These are phyloP conservation scores for Aspergillus taichungensis DNA, from an alignment of 495 filamentous ascomycete genomes.

Conservation along the genomic window DNA sequence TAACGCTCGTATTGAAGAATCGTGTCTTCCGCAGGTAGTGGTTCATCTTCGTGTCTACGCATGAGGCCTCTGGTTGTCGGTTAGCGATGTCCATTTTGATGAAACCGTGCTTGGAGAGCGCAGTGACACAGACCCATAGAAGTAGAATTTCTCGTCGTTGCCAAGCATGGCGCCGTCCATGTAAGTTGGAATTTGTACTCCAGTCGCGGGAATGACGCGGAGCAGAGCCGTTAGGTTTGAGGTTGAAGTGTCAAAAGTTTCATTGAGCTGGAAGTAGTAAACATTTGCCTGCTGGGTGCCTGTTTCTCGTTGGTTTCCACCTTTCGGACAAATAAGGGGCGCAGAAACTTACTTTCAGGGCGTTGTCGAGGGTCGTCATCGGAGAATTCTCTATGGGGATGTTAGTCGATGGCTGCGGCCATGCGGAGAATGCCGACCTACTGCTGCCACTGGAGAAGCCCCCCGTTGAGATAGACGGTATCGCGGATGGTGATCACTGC, in stretches of 20 bases:
- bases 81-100: no score
- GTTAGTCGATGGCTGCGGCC: no score
- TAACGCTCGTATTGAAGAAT: conserved; percentile 44
- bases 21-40: conserved; percentile 23
- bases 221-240: conserved; percentile 47
- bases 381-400: no score
- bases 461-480: conserved; percentile 62
- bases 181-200: conserved; percentile 38
- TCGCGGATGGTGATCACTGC: conserved; percentile 55
- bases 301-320: background rate
- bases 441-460: conserved; percentile 40
- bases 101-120: background rate
- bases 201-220: conserved; percentile 32
- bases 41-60: conserved; percentile 3
- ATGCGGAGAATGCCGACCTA: conserved; percentile 4
- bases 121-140: conserved; percentile 22
- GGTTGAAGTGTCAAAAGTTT: conserved; percentile 41
- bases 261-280: conserved; percentile 50
- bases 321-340: no score
- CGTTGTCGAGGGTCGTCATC: no score
- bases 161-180: conserved; percentile 56
- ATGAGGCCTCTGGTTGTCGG: conserved; percentile 1
- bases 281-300: conserved; percentile 37
- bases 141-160: conserved; percentile 51
- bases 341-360: no score